Conservation (phyloP, 2,329 filamentous ascomycete species). For the Dryadomyces quercus-mongolicae region DNA sequence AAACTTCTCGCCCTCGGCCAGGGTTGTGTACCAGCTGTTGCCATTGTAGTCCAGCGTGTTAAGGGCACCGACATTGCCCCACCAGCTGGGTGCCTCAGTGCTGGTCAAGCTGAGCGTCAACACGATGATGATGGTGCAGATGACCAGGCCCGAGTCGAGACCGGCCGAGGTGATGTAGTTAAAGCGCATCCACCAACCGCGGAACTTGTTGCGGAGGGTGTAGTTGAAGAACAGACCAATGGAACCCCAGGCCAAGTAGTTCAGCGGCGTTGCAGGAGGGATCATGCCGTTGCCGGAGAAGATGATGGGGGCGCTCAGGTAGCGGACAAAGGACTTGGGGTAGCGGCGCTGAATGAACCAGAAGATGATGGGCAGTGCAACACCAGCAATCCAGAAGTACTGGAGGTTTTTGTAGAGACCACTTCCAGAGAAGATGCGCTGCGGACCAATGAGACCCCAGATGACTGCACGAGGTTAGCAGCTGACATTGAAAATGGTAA, state of each 20-base stretch:
- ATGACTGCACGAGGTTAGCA: constrained; percentile 27
- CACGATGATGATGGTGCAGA: constrained; percentile 18
- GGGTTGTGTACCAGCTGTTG: background rate
- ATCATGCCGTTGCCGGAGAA: constrained; percentile 22
- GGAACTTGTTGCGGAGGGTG: constrained; percentile 5
- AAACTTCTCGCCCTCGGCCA: constrained; percentile 1
- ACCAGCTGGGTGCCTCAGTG: background rate
- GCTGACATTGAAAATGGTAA: background rate
- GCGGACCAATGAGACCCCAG: constrained; percentile 48
- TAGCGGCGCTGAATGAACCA: constrained; percentile 21
- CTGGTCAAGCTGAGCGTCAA: background rate
- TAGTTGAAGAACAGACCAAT: constrained; percentile 23
- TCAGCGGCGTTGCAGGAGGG: constrained; percentile 28
- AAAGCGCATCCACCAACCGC: constrained; percentile 16
- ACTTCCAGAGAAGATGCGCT: constrained; percentile 35
- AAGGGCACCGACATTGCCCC: constrained; percentile 1
- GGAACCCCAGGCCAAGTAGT: constrained; percentile 24
- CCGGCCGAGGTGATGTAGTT: constrained; percentile 40
- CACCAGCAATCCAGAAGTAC: constrained; percentile 35
- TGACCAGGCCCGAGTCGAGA: constrained; percentile 36
- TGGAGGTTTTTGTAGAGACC: constrained; percentile 31
- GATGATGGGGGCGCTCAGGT: constrained; percentile 27
- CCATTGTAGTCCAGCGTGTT: constrained; percentile 1
- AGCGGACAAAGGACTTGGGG: constrained; percentile 21
- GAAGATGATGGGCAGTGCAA: constrained; percentile 18